Percentiles rank a stretch among this genome's conserved stretches.
phyloP scores from a whole-genome alignment of 345 rosid genomes.

The Lumnitzera littorea region DNA sequence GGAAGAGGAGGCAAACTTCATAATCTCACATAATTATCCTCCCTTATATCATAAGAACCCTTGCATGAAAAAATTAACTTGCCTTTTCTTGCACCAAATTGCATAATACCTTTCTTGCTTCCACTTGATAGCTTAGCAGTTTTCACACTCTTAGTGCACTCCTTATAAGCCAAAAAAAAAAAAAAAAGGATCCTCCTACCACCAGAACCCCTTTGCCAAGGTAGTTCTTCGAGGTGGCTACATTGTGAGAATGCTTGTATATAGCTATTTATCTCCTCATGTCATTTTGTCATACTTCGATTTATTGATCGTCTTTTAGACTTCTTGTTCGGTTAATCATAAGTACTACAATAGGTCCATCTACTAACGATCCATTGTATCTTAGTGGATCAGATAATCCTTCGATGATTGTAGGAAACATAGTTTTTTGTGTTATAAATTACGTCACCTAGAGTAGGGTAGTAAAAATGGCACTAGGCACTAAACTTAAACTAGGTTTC shows the following conservation, averaged over 20 bases:
- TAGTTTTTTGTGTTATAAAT: too few species aligned
- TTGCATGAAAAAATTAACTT: slow-evolving; percentile 42
- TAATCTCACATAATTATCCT: slow-evolving; percentile 27
- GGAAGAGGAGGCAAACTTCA: slow-evolving; percentile 38
- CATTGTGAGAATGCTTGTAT: slow-evolving; percentile 1
- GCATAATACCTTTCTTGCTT: slow-evolving; percentile 7
- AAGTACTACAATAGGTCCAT: too few species aligned
- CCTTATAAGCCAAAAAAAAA: slow-evolving; percentile 43
- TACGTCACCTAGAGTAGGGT: too few species aligned
- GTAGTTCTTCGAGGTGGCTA: slow-evolving; percentile 17
- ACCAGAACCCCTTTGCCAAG: slow-evolving; percentile 30
- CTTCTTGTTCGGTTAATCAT: too few species aligned
- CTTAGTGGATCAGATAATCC: too few species aligned
- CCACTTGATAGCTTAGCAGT: slow-evolving; percentile 7
- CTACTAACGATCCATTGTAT: too few species aligned
- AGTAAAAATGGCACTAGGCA: too few species aligned
- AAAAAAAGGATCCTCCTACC: slow-evolving; percentile 43
- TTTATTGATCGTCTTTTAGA: too few species aligned
- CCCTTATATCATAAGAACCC: slow-evolving; percentile 40
- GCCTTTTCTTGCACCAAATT: slow-evolving; percentile 16
- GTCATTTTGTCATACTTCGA: too few species aligned
- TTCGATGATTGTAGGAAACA: too few species aligned
- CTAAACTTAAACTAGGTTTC: too few species aligned
- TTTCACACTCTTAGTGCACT: slow-evolving; percentile 39
- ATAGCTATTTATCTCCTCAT: too few species aligned